These are phyloP conservation scores for Saccharomycopsis hybrid DNA, from an alignment of 1,139 yeast species.

Conservation along the genomic window DNA sequence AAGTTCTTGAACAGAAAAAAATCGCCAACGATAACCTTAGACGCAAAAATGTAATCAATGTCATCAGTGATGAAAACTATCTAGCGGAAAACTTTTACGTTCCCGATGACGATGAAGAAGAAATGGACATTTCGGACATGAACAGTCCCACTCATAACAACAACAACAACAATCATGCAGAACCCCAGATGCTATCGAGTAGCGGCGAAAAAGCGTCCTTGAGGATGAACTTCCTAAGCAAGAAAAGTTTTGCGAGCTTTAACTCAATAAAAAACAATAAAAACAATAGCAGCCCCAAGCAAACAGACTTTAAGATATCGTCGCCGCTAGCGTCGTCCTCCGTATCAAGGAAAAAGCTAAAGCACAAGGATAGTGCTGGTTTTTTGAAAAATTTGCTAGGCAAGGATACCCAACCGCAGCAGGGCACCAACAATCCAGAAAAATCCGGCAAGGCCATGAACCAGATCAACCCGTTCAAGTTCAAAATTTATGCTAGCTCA, in stretches of 20 bases:
- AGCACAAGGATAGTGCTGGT: neutral
- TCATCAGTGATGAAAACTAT: conserved; percentile 3
- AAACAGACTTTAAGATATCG: neutral
- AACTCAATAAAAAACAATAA: neutral
- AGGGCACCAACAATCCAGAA: neutral
- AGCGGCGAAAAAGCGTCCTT: neutral
- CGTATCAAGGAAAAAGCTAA: neutral
- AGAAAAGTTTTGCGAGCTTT: conserved; percentile 14
- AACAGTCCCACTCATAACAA: neutral
- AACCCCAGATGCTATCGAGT: neutral
- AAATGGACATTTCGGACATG: neutral
- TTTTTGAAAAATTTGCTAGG: neutral
- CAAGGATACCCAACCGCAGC: neutral
- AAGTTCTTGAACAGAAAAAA: conserved; percentile 6
- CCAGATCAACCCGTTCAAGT: conserved; percentile 2
- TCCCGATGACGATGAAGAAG: conserved; percentile 4
- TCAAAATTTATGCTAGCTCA: neutral
- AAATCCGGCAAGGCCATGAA: neutral
- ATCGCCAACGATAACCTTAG: neutral
- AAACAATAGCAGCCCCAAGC: neutral
- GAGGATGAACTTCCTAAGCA: conserved; percentile 2
- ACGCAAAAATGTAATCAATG: conserved; percentile 2
- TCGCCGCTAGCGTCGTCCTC: neutral
- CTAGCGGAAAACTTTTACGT: conserved; percentile 12
- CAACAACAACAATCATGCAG: neutral